Percentiles rank a stretch among this genome's conserved stretches.
phyloP scores from a whole-genome alignment of 768 basidiomycete genomes.

The Boletus eberwhitei region DNA sequence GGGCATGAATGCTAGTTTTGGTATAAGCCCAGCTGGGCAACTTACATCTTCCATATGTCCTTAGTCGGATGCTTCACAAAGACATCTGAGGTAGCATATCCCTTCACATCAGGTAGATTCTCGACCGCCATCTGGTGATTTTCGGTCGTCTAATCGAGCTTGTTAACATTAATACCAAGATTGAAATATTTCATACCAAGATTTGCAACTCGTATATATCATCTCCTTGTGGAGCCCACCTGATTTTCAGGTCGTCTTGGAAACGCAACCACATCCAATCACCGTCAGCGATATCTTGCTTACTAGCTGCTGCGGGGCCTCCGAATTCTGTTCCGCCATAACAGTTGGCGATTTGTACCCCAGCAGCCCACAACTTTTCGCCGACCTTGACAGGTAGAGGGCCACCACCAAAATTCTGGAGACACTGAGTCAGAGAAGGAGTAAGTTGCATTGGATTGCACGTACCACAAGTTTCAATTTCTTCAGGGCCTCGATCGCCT shows the following conservation, averaged over 20 bases:
- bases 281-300: slow-evolving; percentile 12
- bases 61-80: slow-evolving; percentile 43
- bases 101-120: slow-evolving; percentile 39
- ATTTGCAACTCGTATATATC: slow-evolving; percentile 37
- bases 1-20: background rate
- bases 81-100: slow-evolving; percentile 43
- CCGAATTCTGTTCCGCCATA: slow-evolving; percentile 38
- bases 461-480: slow-evolving; percentile 31
- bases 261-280: slow-evolving; percentile 38
- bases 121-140: slow-evolving; percentile 12
- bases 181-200: slow-evolving; percentile 25
- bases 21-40: background rate
- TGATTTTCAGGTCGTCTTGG: slow-evolving; percentile 19
- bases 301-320: background rate
- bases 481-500: slow-evolving; percentile 25
- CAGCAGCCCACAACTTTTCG: slow-evolving; percentile 30
- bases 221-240: slow-evolving; percentile 34
- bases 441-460: background rate
- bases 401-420: slow-evolving; percentile 38
- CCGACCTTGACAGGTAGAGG: slow-evolving; percentile 35
- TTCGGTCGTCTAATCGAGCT: background rate
- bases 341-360: slow-evolving; percentile 30
- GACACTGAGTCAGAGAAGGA: background rate
- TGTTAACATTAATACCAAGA: background rate
- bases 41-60: slow-evolving; percentile 36